Evolutionary conservation across 805 yeast species (phyloP), one percentile per base, ranked within the genome.

Genomic region (Saccharomycopsis guyanensis): DNA sequence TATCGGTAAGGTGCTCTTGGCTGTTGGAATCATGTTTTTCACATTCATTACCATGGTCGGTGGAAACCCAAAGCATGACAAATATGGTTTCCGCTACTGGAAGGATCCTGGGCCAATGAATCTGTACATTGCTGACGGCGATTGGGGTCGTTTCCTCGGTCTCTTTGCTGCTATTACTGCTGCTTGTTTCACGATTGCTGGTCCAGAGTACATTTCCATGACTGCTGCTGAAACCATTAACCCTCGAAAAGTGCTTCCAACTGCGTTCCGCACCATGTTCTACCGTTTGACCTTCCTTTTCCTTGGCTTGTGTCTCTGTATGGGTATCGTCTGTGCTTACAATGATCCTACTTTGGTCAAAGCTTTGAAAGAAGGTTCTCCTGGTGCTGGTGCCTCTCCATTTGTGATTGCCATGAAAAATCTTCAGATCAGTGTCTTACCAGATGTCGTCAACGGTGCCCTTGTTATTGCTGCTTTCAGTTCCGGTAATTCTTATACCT

Each of bases 31-130:
- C 40, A 72, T 86, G 49, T 56, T 82, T 23, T 86, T 82, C 62
- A 84, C 93, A 1, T 81, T 86, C 55, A 60, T 85, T 45, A 79
- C 88, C 4, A 86, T 86, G 94, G 76, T 82, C 32, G 95, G 95
- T 25, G 96, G 95, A 23, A 86, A 86, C 59, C 95, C 95, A 1
- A 61, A 68, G 35, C 77, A 74, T 50, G 85, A 82, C 53, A 72
- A 67, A 3, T 76, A 67, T 53, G 85, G 85, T 2, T 77, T 79
- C 57, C 60, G 80, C 38, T 70, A 74, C 57, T 79, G 80, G 75
- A 60, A 59, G 12, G 59, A 70, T 39, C 79, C 77, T 15, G 76
- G 75, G 38, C 74, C 79, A 2, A 78, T 84, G 57, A 78, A 80
- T 16, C 66, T 70, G 50, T 78, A 75, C 58, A 61, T 68, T 33